Base-by-base conservation (phyloP, 2,329 filamentous ascomycete genomes). In the Phialophora verrucosa region DNA sequence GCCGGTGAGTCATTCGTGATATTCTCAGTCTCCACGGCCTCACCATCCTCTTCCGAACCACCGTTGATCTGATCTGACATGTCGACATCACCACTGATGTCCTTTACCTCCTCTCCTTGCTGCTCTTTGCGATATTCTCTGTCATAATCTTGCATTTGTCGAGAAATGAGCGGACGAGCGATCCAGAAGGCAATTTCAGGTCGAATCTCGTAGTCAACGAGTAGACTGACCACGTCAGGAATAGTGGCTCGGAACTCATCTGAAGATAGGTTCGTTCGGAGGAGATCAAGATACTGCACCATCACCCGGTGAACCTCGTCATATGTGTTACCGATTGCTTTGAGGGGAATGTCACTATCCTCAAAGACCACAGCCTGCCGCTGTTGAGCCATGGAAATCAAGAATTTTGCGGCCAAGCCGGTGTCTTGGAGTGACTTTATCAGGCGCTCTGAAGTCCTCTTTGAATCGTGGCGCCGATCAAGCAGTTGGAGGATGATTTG, bases 361-460 rank as follows among this genome's bases (percentile, higher is more conserved):
- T 90, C 85, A 78, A 90, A 96, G 27, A 95, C 87, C 68, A 92
- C 95, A n/a, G 90, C 88, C 75, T 96, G 90, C 55, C 92, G 88
- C 77, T 97, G 93, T 75, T 97, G 93, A 0, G 93, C 91, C 72
- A 99, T 90, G 53, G 93, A 90, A 72, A 98, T 86, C n/a, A 99
- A 85, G 2, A 98, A 84, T 66, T 92, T 90, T 1, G 91, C 90
- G 27, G 91, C 91, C 59, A 98, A 84, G 58, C 88, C 88, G 0
- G 90, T 90, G 25, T 93, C 89, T 2, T 90, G 88, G 44, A 99
- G 82, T 12, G 92, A 89, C 73, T 88, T 89, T 76, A 96, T 88
- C 2, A 99, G 83, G 27, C 94, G 88, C 73, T 89, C 90, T 0
- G 93, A 91, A 54, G 92, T 92, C 64, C 85, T 87, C 63, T 85